These are phyloP conservation scores for Clarireedia sp. DNA, from an alignment of 2,329 filamentous ascomycete genomes.

Conservation along the genomic window DNA sequence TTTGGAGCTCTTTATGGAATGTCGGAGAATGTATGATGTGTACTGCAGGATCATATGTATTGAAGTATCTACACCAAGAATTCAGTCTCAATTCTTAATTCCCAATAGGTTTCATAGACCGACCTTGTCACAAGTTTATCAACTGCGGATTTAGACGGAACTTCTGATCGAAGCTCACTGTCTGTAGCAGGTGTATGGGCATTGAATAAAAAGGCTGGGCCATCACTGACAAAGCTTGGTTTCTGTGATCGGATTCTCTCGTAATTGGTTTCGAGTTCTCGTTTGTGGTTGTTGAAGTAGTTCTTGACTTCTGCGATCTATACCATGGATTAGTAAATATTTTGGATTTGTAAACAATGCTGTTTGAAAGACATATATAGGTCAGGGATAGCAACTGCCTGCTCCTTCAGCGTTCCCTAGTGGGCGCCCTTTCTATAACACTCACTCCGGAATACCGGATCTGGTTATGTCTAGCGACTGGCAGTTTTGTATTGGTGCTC, in stretches of 20 bases:
- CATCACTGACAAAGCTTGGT: slow-evolving; percentile 49
- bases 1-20: slow-evolving; percentile 64
- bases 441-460: not conserved
- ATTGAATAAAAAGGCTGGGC: slow-evolving; percentile 73
- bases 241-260: slow-evolving; percentile 67
- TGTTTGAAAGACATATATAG: not conserved
- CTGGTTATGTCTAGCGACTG: not conserved
- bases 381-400: not conserved
- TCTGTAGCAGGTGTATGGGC: slow-evolving; percentile 61
- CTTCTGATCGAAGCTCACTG: slow-evolving; percentile 66
- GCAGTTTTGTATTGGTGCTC: not conserved
- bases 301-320: slow-evolving; percentile 87
- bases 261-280: slow-evolving; percentile 77
- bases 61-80: slow-evolving; percentile 62
- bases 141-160: slow-evolving; percentile 77
- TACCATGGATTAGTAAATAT: not conserved
- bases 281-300: slow-evolving; percentile 79
- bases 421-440: not conserved
- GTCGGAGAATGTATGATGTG: slow-evolving; percentile 76
- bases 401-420: not conserved
- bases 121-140: slow-evolving; percentile 65
- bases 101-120: not conserved
- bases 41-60: slow-evolving; percentile 64
- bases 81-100: not conserved
- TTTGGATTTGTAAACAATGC: no score